Conservation (phyloP, 2,329 filamentous ascomycete genomes). For the Fusarium solani-melongenae region DNA sequence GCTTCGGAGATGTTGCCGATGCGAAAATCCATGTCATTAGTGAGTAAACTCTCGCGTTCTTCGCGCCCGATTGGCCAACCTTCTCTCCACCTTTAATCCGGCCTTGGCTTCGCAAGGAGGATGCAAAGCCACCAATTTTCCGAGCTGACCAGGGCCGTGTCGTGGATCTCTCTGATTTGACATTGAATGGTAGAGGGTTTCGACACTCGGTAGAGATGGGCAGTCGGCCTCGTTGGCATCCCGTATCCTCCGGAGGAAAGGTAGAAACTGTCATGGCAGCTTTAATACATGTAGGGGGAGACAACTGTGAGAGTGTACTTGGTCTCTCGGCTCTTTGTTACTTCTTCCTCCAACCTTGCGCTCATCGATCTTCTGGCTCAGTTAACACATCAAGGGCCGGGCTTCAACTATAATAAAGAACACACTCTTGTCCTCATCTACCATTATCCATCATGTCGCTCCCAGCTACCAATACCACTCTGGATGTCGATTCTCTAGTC, state of each 20-base stretch:
- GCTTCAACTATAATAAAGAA: too few species aligned
- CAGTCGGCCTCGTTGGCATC: not conserved
- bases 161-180: not conserved
- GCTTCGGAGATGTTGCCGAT: not conserved
- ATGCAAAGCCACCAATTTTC: not conserved
- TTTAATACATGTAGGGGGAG: not conserved
- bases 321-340: not conserved
- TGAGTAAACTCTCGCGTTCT: not conserved
- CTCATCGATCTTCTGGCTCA: not conserved
- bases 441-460: not conserved
- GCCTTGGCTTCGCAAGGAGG: not conserved
- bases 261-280: not conserved
- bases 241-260: not conserved
- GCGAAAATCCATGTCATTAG: too few species aligned
- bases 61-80: not conserved
- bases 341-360: not conserved
- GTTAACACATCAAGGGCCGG: too few species aligned
- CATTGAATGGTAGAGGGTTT: not conserved
- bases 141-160: not conserved
- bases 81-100: not conserved
- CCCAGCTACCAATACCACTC: not conserved
- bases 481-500: constrained; percentile 25
- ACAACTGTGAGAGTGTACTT: not conserved
- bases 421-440: too few species aligned
- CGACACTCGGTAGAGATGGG: not conserved